phyloP scores from a whole-genome alignment of 176 grass and related monocot genomes.

The Pontederia paniculata region DNA sequence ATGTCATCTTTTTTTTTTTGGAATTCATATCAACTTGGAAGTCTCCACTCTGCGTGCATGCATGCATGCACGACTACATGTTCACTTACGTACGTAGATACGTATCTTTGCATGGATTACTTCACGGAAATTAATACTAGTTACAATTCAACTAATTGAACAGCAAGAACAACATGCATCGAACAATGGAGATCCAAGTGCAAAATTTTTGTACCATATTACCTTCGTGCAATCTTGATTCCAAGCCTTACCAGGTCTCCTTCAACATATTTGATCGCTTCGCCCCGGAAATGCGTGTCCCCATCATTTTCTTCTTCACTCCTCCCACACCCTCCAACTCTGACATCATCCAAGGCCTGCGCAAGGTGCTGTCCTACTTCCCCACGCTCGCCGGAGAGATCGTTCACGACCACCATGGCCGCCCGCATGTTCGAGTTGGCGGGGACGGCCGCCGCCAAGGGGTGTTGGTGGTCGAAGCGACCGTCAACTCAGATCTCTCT shows the following conservation, averaged over 20 bases:
- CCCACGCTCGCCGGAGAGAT: slow-evolving; percentile 19
- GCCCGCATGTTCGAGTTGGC: slow-evolving; percentile 5
- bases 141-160: no score
- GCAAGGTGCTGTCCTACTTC: slow-evolving; percentile 5
- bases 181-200: slow-evolving; percentile 22
- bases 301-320: slow-evolving; percentile 22
- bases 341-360: slow-evolving; percentile 22
- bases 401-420: neutral
- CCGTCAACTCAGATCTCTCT: slow-evolving; percentile 14
- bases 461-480: slow-evolving; percentile 28
- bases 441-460: slow-evolving; percentile 14
- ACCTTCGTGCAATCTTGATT: neutral
- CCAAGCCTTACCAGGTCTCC: neutral
- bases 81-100: no score
- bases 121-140: no score
- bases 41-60: no score
- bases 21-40: no score
- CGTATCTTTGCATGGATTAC: no score
- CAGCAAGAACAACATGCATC: no score
- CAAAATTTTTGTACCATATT: slow-evolving; percentile 9
- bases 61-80: no score
- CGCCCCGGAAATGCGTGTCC: slow-evolving; percentile 20
- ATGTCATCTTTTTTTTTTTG: no score
- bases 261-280: slow-evolving; percentile 37
- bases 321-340: slow-evolving; percentile 25